Evolutionary conservation across 2,329 filamentous ascomycete species (phyloP).

Genomic region (Ascochyta pisi): DNA sequence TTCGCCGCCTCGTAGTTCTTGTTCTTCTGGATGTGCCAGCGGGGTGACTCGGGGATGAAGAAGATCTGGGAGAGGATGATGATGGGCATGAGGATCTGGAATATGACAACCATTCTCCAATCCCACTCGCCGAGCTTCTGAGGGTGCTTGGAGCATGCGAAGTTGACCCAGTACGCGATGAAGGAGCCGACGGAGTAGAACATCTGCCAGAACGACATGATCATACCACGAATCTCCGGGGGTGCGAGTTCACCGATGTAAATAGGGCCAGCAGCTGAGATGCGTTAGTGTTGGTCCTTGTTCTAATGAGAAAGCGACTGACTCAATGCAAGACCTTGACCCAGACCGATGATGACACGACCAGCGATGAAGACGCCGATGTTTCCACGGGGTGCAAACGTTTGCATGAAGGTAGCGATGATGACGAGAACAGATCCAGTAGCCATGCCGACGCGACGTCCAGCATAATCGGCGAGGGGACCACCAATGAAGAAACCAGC

Average conservation of each 20-base stretch:
- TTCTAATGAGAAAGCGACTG: slow-evolving; percentile 27
- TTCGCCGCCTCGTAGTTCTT: slow-evolving; percentile 68
- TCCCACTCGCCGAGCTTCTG: slow-evolving; percentile 71
- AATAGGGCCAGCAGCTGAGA: slow-evolving; percentile 67
- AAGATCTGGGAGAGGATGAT: slow-evolving; percentile 66
- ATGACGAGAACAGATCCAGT: slow-evolving; percentile 70
- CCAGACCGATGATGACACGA: slow-evolving; percentile 72
- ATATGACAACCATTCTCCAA: slow-evolving; percentile 75
- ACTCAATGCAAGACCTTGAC: slow-evolving; percentile 72
- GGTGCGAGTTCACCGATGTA: slow-evolving; percentile 75
- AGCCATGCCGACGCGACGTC: slow-evolving; percentile 70
- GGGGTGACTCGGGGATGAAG: slow-evolving; percentile 71
- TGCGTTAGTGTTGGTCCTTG: slow-evolving; percentile 6
- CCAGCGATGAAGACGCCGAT: slow-evolving; percentile 73
- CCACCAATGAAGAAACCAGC: slow-evolving; percentile 74
- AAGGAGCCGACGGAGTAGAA: slow-evolving; percentile 71
- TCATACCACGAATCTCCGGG: slow-evolving; percentile 67
- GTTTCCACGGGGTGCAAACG: slow-evolving; percentile 64
- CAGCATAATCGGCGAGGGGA: slow-evolving; percentile 66
- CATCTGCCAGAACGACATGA: slow-evolving; percentile 74
- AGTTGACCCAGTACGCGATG: slow-evolving; percentile 70
- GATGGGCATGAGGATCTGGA: slow-evolving; percentile 72
- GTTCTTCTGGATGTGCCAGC: slow-evolving; percentile 70
- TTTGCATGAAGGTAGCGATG: slow-evolving; percentile 72
- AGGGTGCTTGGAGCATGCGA: slow-evolving; percentile 64